phyloP scores from a whole-genome alignment of 345 rosid genomes.

The Laguncularia racemosa region DNA sequence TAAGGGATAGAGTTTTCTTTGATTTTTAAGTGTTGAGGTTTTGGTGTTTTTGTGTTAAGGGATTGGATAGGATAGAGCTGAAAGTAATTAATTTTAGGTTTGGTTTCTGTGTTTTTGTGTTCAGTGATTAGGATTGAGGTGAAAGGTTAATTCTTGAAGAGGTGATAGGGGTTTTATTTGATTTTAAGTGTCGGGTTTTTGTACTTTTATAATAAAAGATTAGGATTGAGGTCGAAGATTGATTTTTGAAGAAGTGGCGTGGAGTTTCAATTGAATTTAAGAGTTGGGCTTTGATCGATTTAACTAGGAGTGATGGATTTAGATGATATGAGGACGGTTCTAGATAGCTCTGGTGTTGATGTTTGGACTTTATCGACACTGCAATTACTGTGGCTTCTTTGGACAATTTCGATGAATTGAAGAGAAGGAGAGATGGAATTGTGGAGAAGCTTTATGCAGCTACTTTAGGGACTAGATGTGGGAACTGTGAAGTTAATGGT shows the following conservation, averaged over 20 bases:
- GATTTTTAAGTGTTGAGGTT: no score
- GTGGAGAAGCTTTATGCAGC: constrained; percentile 75
- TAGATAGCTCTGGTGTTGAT: constrained; percentile 76
- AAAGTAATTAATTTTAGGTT: no score
- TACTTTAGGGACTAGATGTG: constrained; percentile 41
- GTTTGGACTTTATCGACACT: constrained; percentile 86
- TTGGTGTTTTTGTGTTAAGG: no score
- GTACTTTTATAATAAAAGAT: no score
- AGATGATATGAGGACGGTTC: constrained; percentile 70
- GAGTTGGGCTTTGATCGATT: neutral
- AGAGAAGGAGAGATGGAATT: constrained; percentile 64
- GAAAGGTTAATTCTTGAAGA: no score
- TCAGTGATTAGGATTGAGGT: no score
- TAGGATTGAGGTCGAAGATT: neutral
- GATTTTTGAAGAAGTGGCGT: neutral
- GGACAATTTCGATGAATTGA: constrained; percentile 63
- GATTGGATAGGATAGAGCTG: no score
- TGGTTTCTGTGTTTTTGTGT: no score
- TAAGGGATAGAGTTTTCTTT: no score
- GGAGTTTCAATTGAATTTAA: neutral
- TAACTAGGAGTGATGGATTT: constrained; percentile 48
- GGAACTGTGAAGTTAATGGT: constrained; percentile 38
- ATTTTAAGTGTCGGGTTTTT: no score
- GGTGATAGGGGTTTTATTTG: no score
- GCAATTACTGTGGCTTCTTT: constrained; percentile 73